Base-by-base conservation (phyloP, 1,284 basidiomycete genomes). In the Phenoliferia sp. region DNA sequence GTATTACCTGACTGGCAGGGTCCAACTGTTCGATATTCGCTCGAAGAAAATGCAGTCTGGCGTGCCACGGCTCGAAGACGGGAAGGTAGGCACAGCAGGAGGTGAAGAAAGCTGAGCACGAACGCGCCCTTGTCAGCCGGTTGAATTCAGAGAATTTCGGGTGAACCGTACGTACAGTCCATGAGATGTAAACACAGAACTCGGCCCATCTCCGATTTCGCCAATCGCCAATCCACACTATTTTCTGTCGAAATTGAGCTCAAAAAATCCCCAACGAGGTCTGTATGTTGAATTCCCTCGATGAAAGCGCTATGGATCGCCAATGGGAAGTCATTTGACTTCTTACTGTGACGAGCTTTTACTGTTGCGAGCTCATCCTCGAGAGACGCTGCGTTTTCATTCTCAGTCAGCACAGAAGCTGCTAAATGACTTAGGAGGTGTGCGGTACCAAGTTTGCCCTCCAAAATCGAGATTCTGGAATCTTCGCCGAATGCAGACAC, bases 21-120 rank as follows among this genome's bases (percentile, higher is more conserved):
- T 62, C 60, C 26, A 69, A 61, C 28, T 48, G 34, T 34, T 67
- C 63, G 48, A 65, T 33, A 36, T 63, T 52, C 9, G 3, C 50
- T 4, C 63, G 34, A 32, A 69, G 34, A 50, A 35, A 59, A 3
- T n/a, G 5, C 17, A 62, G 62, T 9, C 65, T 57, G 4, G 26
- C 17, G 54, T 62, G 62, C 61, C 60, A 71, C 10, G 50, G 48
- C 26, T 55, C 31, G 34, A 66, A 69, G 17, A 62, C 29, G 9
- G 69, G 69, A 3, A 71, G 62, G 54, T 65, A 62, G 34, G 66
- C 59, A 36, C 69, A 71, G 61, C 69, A 71, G 16, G 67, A 69
- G 26, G 32, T 54, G 62, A 66, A 69, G 57, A 71, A 71, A 26
- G 69, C 67, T 71, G 39, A 9, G 3, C n/a, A 36, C 2, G n/a